phyloP scores from a whole-genome alignment of 805 yeast species.

The Nadsonia fulvescens region DNA sequence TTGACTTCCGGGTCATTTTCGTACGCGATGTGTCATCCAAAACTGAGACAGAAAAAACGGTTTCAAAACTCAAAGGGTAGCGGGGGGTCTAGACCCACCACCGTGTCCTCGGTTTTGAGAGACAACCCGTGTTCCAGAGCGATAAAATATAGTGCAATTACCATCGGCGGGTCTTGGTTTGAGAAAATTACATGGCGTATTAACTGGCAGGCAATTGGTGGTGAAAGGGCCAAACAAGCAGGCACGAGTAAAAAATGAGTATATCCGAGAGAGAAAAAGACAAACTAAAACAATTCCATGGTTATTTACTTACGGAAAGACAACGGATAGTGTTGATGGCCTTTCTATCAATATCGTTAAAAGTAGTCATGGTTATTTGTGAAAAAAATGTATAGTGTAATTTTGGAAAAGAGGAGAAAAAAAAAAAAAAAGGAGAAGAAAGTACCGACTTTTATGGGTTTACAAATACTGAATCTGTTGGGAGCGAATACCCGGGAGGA shows the following conservation, averaged over 20 bases:
- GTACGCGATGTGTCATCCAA: too few relatives aligned
- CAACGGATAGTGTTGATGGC: constrained; percentile 80
- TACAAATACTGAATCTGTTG: too few relatives aligned
- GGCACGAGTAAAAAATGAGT: not conserved
- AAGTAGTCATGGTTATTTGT: too few relatives aligned
- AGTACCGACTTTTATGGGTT: too few relatives aligned
- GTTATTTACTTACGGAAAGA: constrained; percentile 34
- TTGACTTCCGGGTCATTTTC: not conserved
- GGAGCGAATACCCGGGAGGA: too few relatives aligned
- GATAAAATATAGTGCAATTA: not conserved
- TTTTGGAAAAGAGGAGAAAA: too few relatives aligned
- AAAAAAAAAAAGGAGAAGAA: too few relatives aligned
- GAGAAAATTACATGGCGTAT: not conserved
- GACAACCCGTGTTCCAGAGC: not conserved
- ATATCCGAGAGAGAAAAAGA: not conserved
- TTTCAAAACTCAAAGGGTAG: too few relatives aligned
- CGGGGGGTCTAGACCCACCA: too few relatives aligned
- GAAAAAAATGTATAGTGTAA: too few relatives aligned
- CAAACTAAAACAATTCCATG: not conserved
- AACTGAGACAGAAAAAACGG: too few relatives aligned
- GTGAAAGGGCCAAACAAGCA: not conserved
- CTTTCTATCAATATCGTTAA: constrained; percentile 45
- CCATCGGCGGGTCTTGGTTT: not conserved
- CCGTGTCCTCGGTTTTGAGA: too few relatives aligned
- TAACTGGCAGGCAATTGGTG: not conserved